Conservation (phyloP, 495 filamentous ascomycete species). For the Cercophora scortea region DNA sequence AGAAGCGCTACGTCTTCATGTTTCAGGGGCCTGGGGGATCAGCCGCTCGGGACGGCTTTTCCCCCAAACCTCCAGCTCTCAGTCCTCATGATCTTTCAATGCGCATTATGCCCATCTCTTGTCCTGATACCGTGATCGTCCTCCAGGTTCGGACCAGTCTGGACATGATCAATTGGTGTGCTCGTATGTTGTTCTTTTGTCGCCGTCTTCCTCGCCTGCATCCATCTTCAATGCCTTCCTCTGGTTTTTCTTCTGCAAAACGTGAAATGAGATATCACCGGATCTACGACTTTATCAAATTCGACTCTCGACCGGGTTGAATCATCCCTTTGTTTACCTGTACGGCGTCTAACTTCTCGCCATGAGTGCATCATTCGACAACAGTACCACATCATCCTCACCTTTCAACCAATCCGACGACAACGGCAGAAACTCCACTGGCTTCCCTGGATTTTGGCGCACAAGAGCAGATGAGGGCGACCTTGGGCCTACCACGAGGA, state of each 20-base stretch:
- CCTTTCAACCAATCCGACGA: background rate
- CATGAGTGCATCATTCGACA: background rate
- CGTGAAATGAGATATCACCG: background rate
- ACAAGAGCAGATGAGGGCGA: constrained; percentile 3
- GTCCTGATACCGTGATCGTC: constrained; percentile 4
- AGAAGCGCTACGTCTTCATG: background rate
- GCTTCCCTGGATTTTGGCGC: background rate
- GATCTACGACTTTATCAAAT: background rate
- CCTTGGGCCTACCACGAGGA: constrained; percentile 9
- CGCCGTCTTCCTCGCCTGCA: background rate
- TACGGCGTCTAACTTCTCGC: background rate
- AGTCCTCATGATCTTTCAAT: background rate
- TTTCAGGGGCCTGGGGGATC: background rate
- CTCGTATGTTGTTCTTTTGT: no score
- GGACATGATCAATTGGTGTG: background rate
- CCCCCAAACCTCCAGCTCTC: background rate
- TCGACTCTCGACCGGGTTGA: background rate
- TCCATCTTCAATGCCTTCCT: background rate
- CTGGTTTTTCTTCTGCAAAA: background rate
- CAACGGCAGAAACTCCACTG: background rate
- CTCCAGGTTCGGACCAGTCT: background rate
- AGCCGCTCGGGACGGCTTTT: background rate
- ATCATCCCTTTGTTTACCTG: background rate
- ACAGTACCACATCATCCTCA: background rate
- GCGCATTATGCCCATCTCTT: constrained; percentile 2